These are phyloP conservation scores for Pyricularia pennisetigena DNA, from an alignment of 2,329 filamentous ascomycete genomes.

Conservation along the genomic window DNA sequence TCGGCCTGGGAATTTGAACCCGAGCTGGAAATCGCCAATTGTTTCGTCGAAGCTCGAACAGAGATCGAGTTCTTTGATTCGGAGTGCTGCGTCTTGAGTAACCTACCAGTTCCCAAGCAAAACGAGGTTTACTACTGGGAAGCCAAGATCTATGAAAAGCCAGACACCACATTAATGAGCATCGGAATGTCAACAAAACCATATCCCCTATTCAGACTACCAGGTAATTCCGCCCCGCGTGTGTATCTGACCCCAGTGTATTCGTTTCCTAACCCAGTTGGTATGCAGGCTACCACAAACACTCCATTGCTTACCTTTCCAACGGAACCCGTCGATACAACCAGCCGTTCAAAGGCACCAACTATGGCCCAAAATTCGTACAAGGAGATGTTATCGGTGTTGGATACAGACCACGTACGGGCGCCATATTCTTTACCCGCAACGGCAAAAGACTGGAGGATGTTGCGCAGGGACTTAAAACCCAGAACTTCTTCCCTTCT, in stretches of 20 bases:
- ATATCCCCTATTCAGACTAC: conserved; percentile 87
- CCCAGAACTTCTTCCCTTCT: conserved; percentile 95
- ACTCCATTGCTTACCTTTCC: conserved; percentile 85
- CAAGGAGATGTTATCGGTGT: conserved; percentile 96
- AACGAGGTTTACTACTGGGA: conserved; percentile 99
- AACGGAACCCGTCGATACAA: conserved; percentile 81
- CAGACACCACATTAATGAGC: conserved; percentile 75
- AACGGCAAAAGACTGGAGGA: conserved; percentile 98
- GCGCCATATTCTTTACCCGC: conserved; percentile 94
- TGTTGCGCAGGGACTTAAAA: conserved; percentile 82
- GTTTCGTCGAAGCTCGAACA: conserved; percentile 91
- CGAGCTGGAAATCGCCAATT: conserved; percentile 97
- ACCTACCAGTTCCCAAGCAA: conserved; percentile 92
- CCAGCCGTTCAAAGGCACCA: conserved; percentile 73
- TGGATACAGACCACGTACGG: conserved; percentile 87
- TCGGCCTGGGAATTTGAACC: conserved; percentile 99
- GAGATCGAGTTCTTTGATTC: conserved; percentile 99
- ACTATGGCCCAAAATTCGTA: conserved; percentile 74
- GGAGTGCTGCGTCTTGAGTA: conserved; percentile 94
- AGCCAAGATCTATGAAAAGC: conserved; percentile 96
- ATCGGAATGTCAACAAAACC: conserved; percentile 96
- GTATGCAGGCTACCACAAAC: conserved; percentile 72
- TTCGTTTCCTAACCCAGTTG: neutral
- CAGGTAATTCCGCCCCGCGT: conserved; percentile 46
- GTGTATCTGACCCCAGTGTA: neutral